Percentiles rank a stretch among this genome's conserved stretches.
phyloP scores from a whole-genome alignment of 1,284 basidiomycete species.

The Leccinum huronense region DNA sequence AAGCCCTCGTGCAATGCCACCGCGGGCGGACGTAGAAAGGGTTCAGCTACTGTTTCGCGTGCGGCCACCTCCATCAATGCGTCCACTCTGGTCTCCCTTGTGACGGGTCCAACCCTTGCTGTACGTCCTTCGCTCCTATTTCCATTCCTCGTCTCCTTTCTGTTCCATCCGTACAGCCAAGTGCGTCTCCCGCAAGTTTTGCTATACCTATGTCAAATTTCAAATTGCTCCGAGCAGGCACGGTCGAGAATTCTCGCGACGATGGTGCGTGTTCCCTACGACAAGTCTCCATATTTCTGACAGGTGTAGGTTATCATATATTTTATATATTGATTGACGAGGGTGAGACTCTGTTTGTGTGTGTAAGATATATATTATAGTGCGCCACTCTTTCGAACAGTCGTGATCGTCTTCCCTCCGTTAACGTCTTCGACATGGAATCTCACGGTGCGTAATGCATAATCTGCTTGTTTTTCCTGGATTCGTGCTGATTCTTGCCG shows the following conservation, averaged over 20 bases:
- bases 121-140: slow-evolving; percentile 40
- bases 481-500: no score
- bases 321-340: no score
- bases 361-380: no score
- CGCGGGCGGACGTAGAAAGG: slow-evolving; percentile 46
- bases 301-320: no score
- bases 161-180: slow-evolving; percentile 51
- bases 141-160: slow-evolving; percentile 7
- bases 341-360: no score
- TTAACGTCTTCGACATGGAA: no score
- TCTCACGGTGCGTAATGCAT: no score
- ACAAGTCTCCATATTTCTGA: no score
- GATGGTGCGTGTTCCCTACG: no score
- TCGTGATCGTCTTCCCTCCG: no score
- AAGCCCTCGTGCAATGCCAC: slow-evolving; percentile 49
- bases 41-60: slow-evolving; percentile 57
- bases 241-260: slow-evolving; percentile 39
- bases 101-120: slow-evolving; percentile 65
- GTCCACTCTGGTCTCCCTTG: slow-evolving; percentile 78
- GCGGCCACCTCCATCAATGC: slow-evolving; percentile 79
- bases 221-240: slow-evolving; percentile 74
- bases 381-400: no score
- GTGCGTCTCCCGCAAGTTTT: slow-evolving; percentile 64
- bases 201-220: slow-evolving; percentile 73
- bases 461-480: no score